These are phyloP conservation scores for Ramalina intermedia DNA, from an alignment of 495 filamentous ascomycete genomes.

Conservation along the genomic window DNA sequence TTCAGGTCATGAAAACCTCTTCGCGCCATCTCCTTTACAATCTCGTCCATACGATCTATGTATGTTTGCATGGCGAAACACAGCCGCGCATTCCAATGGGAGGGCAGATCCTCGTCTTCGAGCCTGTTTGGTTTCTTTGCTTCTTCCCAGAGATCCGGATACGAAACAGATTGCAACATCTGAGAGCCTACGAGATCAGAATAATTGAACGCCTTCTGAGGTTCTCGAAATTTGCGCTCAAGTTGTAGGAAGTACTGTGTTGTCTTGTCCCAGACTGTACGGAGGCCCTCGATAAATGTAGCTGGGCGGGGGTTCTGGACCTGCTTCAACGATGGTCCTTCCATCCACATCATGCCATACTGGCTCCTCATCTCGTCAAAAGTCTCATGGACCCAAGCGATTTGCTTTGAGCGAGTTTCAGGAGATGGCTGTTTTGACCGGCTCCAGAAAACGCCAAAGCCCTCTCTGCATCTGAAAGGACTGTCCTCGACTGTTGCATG, in stretches of 20 bases:
- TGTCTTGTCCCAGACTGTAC: no score
- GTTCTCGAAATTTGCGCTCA: no score
- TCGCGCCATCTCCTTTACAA: neutral
- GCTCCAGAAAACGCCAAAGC: neutral
- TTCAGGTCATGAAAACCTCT: neutral
- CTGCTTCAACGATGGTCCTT: no score
- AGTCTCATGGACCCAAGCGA: neutral
- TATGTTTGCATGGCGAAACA: conserved; percentile 3
- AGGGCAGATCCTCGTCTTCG: neutral
- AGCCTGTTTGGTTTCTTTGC: neutral
- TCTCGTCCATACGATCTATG: neutral
- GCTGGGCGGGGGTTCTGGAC: no score
- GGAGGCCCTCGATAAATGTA: no score
- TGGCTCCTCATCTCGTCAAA: neutral
- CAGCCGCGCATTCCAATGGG: neutral
- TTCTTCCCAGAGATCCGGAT: neutral
- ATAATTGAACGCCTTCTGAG: neutral
- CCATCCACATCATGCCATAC: neutral
- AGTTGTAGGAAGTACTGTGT: no score
- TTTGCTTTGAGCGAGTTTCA: neutral
- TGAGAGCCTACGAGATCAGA: neutral
- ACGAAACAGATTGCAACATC: conserved; percentile 5
- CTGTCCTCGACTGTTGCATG: neutral
- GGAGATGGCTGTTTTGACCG: neutral
- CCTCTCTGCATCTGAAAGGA: neutral